These are phyloP conservation scores for Tetrapisispora iriomotensis DNA, from an alignment of 805 yeast species.

Conservation along the genomic window DNA sequence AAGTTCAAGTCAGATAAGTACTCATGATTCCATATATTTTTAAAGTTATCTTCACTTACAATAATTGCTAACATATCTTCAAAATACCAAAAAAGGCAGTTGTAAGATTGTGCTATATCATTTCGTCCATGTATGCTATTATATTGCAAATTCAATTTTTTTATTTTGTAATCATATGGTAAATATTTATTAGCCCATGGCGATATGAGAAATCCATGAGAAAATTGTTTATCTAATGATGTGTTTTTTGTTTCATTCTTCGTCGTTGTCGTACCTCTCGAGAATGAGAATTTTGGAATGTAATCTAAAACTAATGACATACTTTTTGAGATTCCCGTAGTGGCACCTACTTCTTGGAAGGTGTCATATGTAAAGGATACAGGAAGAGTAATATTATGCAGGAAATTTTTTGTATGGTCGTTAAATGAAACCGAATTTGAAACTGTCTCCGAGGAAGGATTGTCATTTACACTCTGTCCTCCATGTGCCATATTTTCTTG, in stretches of 20 bases:
- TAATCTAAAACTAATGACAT: constrained; percentile 22
- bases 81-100: constrained; percentile 23
- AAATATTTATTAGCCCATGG: constrained; percentile 18
- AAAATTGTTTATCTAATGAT: neutral
- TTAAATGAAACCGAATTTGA: neutral
- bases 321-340: constrained; percentile 27
- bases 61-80: constrained; percentile 19
- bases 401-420: constrained; percentile 10
- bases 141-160: constrained; percentile 13
- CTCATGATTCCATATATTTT: constrained; percentile 21
- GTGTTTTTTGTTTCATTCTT: neutral
- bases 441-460: neutral
- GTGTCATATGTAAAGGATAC: constrained; percentile 28
- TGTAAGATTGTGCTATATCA: neutral
- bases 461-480: constrained; percentile 1
- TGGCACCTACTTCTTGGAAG: constrained; percentile 27
- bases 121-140: neutral
- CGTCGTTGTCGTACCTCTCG: too few relatives aligned
- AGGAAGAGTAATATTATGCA: constrained; percentile 26
- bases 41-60: constrained; percentile 18
- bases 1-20: constrained; percentile 22
- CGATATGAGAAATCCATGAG: constrained; percentile 24
- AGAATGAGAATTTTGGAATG: constrained; percentile 17
- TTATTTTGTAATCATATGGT: constrained; percentile 20
- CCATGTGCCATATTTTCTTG: too few relatives aligned